Conservation (phyloP, 2,329 filamentous ascomycete genomes). For the Emergomyces pasteurianus region DNA sequence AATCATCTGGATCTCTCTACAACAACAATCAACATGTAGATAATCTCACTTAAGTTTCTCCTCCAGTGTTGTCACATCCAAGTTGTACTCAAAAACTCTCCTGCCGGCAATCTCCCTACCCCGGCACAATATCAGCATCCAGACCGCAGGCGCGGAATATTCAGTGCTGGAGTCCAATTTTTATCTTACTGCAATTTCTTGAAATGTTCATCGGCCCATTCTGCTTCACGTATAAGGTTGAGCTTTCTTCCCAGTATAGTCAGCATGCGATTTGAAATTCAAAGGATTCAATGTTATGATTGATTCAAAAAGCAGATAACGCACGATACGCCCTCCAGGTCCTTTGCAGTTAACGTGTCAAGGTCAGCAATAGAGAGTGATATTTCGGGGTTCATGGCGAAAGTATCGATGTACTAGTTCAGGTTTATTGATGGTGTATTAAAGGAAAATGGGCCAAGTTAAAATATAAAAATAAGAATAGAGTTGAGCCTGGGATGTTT, state of each 20-base stretch:
- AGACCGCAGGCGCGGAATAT: not conserved
- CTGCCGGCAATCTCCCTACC: not conserved
- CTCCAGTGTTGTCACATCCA: not conserved
- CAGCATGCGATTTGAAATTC: not conserved
- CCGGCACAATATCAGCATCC: not conserved
- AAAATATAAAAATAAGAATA: not conserved
- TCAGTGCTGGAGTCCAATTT: not conserved
- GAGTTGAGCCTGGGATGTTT: not conserved
- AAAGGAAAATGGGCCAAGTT: not conserved
- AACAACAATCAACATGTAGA: not conserved
- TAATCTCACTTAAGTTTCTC: not conserved
- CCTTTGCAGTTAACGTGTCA: not conserved
- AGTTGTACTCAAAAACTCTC: not conserved
- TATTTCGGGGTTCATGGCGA: not conserved
- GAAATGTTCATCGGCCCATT: slow-evolving; percentile 1
- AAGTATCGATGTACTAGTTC: not conserved
- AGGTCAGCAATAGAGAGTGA: not conserved
- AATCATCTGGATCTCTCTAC: not conserved
- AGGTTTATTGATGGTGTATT: not conserved
- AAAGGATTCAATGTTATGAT: not conserved
- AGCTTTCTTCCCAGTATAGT: not conserved
- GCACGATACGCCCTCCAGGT: not conserved
- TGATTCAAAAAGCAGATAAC: not conserved
- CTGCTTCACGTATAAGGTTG: not conserved
- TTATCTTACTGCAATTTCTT: slow-evolving; percentile 2